Evolutionary conservation across 306 rosid genomes (phyloP), one percentile per base, ranked within the genome.

Genomic region (Herpetospermum pedunculosum): DNA sequence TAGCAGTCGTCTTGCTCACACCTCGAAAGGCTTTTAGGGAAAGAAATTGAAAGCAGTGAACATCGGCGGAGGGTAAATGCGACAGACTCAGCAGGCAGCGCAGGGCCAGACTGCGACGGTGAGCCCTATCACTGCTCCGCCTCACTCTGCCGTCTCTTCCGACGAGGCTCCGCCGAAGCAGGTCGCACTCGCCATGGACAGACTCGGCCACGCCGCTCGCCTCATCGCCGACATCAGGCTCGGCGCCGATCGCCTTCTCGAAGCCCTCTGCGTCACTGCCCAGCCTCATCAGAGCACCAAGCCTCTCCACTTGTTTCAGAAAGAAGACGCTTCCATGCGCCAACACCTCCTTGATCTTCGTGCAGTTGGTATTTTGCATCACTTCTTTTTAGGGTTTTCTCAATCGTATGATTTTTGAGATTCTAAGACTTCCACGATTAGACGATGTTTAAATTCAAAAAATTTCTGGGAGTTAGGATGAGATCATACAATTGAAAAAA

Each of bases 81-180:
- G 74, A 26, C 82, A 19, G 0, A 80, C 35, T 35, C 85, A 73
- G 79, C 92, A 81, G 63, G 89, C 83, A 60, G 49, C 60, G 79
- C 90, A 82, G 84, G 83, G 70, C 48, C 76, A 68, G 47, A 80
- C 74, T 35, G 81, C 87, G 16, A 65, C 77, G 69, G 71, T 86
- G 63, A 79, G 52, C 53, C 72, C 87, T 67, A 81, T 69, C 76
- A 46, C 72, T 23, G 67, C 50, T 32, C 76, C 70, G 38, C 62
- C 89, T 53, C 60, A 81, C 28, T 64, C 88, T 6, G 82, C 81
- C 40, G 83, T 75, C 23, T 46, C 90, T 19, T 23, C 75, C 48
- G 83, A 80, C 44, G 98, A 91, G 84, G 98, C 95, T 46, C 97
- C 96, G 70, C 98, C 97, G 43, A 94, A 91, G 89, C 96, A 86